These are phyloP conservation scores for Leishmania braziliensis DNA, from an alignment of 208 protist species.

Conservation along the genomic window DNA sequence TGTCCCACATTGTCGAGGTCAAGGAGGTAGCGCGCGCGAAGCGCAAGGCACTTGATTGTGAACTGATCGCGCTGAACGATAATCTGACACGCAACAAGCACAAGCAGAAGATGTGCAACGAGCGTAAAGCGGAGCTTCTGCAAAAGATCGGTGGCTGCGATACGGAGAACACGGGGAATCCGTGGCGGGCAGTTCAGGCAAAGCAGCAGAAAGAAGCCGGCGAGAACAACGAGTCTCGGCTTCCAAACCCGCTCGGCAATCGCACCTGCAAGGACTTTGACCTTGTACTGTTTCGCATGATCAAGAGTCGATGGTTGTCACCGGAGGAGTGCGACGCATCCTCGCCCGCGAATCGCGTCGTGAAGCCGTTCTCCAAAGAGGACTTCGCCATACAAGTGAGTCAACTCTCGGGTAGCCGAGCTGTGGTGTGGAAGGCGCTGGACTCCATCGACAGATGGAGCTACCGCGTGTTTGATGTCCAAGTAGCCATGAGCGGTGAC, in stretches of 20 bases:
- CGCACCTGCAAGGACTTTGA: slow-evolving; percentile 82
- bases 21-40: slow-evolving; percentile 40
- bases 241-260: slow-evolving; percentile 66
- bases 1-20: slow-evolving; percentile 38
- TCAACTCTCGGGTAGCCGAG: slow-evolving; percentile 42
- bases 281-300: slow-evolving; percentile 70
- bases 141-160: slow-evolving; percentile 39
- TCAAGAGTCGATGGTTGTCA: slow-evolving; percentile 80
- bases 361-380: slow-evolving; percentile 60
- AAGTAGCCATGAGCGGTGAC: slow-evolving; percentile 76
- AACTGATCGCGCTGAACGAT: slow-evolving; percentile 74
- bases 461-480: slow-evolving; percentile 87
- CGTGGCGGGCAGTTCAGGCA: slow-evolving; percentile 46
- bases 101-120: slow-evolving; percentile 48
- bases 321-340: slow-evolving; percentile 46
- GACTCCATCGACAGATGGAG: slow-evolving; percentile 84
- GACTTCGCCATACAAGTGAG: slow-evolving; percentile 48
- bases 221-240: slow-evolving; percentile 35
- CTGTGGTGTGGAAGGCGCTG: slow-evolving; percentile 67
- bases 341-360: slow-evolving; percentile 59
- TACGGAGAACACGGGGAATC: slow-evolving; percentile 36
- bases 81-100: slow-evolving; percentile 56
- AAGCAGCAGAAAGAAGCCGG: slow-evolving; percentile 34
- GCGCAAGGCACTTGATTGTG: slow-evolving; percentile 60
- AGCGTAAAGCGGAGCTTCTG: slow-evolving; percentile 68